phyloP scores from a whole-genome alignment of 2,329 filamentous ascomycete genomes.

The Diplocarpon rosae region DNA sequence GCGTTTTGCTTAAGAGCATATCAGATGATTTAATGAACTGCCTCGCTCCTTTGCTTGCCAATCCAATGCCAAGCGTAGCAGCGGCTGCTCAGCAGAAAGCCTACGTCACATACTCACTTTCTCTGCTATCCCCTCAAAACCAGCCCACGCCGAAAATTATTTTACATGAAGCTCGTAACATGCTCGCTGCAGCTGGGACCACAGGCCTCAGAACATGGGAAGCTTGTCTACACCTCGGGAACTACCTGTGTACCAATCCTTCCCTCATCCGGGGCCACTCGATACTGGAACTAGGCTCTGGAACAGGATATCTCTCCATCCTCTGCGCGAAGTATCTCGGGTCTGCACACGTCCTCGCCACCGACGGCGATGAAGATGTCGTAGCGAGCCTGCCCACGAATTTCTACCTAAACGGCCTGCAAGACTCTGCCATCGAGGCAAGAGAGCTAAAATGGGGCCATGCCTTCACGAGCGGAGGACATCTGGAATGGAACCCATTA shows the following conservation, averaged over 20 bases:
- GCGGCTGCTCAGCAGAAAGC: constrained; percentile 59
- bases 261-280: constrained; percentile 38
- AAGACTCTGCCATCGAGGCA: constrained; percentile 42
- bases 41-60: constrained; percentile 53
- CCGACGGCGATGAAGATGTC: constrained; percentile 65
- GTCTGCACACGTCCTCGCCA: constrained; percentile 50
- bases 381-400: constrained; percentile 57
- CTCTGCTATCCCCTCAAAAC: constrained; percentile 10
- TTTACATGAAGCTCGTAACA: constrained; percentile 55
- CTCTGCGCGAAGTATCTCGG: constrained; percentile 58
- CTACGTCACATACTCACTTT: constrained; percentile 58
- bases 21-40: constrained; percentile 67
- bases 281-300: constrained; percentile 63
- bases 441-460: constrained; percentile 41
- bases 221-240: constrained; percentile 61
- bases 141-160: constrained; percentile 36
- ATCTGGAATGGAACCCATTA: constrained; percentile 32
- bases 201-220: constrained; percentile 77
- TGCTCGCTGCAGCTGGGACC: constrained; percentile 61
- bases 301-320: constrained; percentile 66
- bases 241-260: constrained; percentile 43
- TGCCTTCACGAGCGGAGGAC: constrained; percentile 27
- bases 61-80: constrained; percentile 51
- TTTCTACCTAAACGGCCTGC: constrained; percentile 55
- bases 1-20: constrained; percentile 51